A percentile compares a stretch with the other conserved stretches of the same genome.
Evolutionary conservation across 83 land plant genomes (phyloP).

Genomic region (Picea mariana): DNA sequence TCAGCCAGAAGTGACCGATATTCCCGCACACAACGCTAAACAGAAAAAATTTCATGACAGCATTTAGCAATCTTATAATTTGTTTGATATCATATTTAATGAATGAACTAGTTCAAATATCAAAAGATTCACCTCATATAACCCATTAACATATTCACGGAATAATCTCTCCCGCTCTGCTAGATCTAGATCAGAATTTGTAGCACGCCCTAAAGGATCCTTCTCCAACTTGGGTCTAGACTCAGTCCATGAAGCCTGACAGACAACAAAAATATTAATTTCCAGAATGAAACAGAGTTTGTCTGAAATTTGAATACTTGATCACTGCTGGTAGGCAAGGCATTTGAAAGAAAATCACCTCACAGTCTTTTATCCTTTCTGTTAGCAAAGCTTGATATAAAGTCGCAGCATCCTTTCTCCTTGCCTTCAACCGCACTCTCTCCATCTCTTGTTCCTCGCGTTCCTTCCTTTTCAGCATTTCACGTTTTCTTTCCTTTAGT

Average conservation of each 20-base stretch:
- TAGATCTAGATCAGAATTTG: slow-evolving; percentile 71
- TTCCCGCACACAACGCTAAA: slow-evolving; percentile 71
- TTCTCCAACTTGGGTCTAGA: slow-evolving; percentile 82
- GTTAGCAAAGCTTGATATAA: slow-evolving; percentile 92
- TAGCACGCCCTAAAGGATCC: slow-evolving; percentile 91
- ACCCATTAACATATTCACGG: slow-evolving; percentile 79
- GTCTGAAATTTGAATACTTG: neutral
- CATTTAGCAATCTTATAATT: neutral
- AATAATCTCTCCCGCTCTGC: slow-evolving; percentile 88
- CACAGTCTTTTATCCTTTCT: slow-evolving; percentile 91
- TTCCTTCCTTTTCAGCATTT: slow-evolving; percentile 90
- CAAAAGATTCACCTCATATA: slow-evolving; percentile 59
- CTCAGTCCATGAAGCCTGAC: slow-evolving; percentile 95
- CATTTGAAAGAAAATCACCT: slow-evolving; percentile 49
- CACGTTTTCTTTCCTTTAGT: slow-evolving; percentile 87
- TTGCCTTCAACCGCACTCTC: slow-evolving; percentile 72
- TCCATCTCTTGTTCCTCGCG: slow-evolving; percentile 96
- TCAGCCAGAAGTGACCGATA: slow-evolving; percentile 70
- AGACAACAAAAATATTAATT: neutral
- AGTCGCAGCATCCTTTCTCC: slow-evolving; percentile 80
- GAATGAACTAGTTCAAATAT: neutral
- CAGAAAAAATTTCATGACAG: neutral
- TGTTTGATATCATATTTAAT: slow-evolving; percentile 6
- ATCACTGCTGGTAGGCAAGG: neutral
- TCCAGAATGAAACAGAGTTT: neutral